Percentiles rank a stretch among this genome's conserved stretches.
phyloP scores from a whole-genome alignment of 106 monocot genomes.

The Chionographis japonica region DNA sequence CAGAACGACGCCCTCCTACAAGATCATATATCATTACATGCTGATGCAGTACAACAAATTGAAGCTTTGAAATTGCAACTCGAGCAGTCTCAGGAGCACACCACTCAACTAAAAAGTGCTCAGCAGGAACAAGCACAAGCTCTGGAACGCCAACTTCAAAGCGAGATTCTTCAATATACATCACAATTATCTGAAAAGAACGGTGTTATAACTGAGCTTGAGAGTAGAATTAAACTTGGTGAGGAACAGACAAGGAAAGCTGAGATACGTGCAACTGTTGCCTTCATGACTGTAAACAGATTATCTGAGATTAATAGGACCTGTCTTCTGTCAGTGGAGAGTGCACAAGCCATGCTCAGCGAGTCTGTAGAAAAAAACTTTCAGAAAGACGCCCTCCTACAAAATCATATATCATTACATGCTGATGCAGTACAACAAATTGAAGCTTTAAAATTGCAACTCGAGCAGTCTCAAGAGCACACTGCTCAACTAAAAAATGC shows the following conservation, averaged over 20 bases:
- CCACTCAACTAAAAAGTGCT: constrained; percentile 4
- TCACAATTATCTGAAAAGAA: constrained; percentile 45
- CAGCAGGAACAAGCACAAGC: constrained; percentile 17
- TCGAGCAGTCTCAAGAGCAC: constrained; percentile 29
- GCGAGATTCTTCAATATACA: constrained; percentile 25
- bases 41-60: constrained; percentile 23
- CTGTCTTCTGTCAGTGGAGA: no score
- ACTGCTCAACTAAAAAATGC: constrained; percentile 7
- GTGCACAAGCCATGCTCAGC: constrained; percentile 27
- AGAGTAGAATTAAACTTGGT: constrained; percentile 25
- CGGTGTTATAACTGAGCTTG: constrained; percentile 34
- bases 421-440: constrained; percentile 22
- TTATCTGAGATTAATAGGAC: no score
- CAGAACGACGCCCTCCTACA: constrained; percentile 43
- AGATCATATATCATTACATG: constrained; percentile 17
- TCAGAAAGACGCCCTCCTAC: constrained; percentile 40
- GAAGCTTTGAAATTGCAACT: constrained; percentile 24
- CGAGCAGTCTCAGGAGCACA: constrained; percentile 27
- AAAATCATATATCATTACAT: constrained; percentile 18
- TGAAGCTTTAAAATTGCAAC: constrained; percentile 21
- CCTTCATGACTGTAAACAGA: no score
- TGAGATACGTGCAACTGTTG: constrained; percentile 32
- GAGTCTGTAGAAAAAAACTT: constrained; percentile 20
- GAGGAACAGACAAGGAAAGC: constrained; percentile 28
- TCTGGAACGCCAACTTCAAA: constrained; percentile 23